Conservation (phyloP, 148 eudicot genomes). For the Limonium bicolor region DNA sequence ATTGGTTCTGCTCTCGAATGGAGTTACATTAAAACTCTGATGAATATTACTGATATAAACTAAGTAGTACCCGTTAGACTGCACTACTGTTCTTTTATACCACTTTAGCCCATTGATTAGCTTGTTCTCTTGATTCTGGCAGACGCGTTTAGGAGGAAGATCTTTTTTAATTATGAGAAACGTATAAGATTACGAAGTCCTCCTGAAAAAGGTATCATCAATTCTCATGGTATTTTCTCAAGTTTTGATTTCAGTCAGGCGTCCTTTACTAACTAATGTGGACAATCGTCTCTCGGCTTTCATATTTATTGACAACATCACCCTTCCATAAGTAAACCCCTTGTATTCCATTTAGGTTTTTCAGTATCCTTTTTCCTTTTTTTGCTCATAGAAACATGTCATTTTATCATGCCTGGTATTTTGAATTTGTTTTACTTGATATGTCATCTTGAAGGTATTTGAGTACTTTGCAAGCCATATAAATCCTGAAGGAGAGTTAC, state of each 20-base stretch:
- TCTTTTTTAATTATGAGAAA: constrained; percentile 86
- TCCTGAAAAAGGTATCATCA: constrained; percentile 73
- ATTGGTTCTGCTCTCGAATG: no score
- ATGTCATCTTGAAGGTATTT: constrained; percentile 27
- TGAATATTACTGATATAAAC: no score
- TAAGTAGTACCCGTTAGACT: not conserved
- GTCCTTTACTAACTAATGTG: not conserved
- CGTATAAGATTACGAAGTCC: constrained; percentile 77
- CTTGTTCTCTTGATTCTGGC: constrained; percentile 13
- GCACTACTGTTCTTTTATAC: not conserved
- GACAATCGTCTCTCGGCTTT: not conserved
- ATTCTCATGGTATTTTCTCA: not conserved
- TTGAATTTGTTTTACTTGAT: not conserved
- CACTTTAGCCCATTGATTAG: not conserved
- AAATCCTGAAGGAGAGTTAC: constrained; percentile 25
- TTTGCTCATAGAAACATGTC: not conserved
- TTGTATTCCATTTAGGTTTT: not conserved
- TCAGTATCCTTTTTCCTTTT: not conserved
- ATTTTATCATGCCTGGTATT: not conserved
- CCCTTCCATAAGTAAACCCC: not conserved
- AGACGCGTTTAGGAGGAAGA: constrained; percentile 72
- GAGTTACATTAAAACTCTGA: no score
- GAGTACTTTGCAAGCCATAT: constrained; percentile 45
- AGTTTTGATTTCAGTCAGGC: no score
- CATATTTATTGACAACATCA: not conserved